Base-by-base conservation (phyloP, 148 eudicot species). In the Chenopodium suecicum region DNA sequence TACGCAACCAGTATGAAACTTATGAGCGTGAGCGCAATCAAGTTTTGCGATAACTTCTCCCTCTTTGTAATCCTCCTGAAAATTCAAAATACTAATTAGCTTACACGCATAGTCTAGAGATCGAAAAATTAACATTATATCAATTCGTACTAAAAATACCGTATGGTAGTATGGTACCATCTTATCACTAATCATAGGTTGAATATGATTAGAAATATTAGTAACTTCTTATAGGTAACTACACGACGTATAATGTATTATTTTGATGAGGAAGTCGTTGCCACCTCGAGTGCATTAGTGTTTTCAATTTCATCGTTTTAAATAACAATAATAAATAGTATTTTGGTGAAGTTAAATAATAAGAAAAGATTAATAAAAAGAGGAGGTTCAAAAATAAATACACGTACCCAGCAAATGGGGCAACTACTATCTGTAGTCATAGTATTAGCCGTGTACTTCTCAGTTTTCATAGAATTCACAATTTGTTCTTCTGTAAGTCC, bases 1-100 rank as follows among this genome's bases (percentile, higher is more conserved):
- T 2, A 78, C 74, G 76, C 89, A 87, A 5, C 78, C 23, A 16
- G 17, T 41, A 69, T 87, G 86, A 31, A 80, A 87, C 16, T 75
- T 31, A 1, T 32, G 73, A 1, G 17, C 7, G 31, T 80, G 81
- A 0, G 48, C 16, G 9, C 89, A 85, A 4, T 76, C 74, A 4
- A 85, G 10, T 3, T 56, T 27, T 0, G 81, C 83, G 3, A 64
- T 1, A 0, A 9, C 69, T 1, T 80, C 31, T 4, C 62, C 78
- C 0, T 32, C 25, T 20, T 62, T 27, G 16, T 27, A 84, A 2
- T 12, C 54, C 0, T 50, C 86, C 83, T 84, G 72, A 12, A 4
- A 14, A 13, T 23, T 58, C 7, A 14, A 58, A 58, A 58, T 4
- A 3, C 4, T 58, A 19, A 58, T 58, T 58, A 58, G 63, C 63